phyloP scores from a whole-genome alignment of 2,329 filamentous ascomycete species.

The Colletotrichum horii region DNA sequence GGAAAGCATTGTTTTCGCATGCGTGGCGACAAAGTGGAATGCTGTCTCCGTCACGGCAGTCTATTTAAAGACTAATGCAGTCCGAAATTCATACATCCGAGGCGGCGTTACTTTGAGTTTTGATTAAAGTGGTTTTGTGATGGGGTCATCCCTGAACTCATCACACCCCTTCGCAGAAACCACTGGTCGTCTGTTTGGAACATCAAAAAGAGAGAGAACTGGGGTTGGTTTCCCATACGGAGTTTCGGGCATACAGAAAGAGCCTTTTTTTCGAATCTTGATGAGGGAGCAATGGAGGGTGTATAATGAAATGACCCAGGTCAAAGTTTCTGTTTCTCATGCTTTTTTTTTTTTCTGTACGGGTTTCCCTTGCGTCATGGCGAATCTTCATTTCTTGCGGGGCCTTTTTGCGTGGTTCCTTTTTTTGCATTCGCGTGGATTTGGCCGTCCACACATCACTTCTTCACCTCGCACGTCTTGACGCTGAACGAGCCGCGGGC shows the following conservation, averaged over 20 bases:
- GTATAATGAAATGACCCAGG: conserved; percentile 3
- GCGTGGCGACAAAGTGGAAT: background rate
- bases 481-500: conserved; percentile 10
- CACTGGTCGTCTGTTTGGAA: background rate
- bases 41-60: background rate
- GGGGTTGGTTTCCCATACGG: background rate
- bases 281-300: background rate
- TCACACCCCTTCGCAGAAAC: background rate
- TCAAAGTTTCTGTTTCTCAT: background rate
- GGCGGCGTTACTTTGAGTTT: conserved; percentile 15
- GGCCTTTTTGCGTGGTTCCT: background rate
- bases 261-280: background rate
- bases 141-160: background rate
- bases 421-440: background rate
- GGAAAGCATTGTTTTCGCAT: background rate
- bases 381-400: background rate
- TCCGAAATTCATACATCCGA: conserved; percentile 2
- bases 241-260: conserved; percentile 18
- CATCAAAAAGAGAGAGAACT: background rate
- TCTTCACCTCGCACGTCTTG: background rate
- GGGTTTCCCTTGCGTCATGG: background rate
- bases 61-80: conserved; percentile 17
- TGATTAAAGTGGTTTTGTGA: background rate
- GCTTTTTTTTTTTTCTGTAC: background rate
- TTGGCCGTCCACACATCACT: background rate